Base-by-base conservation (phyloP, 2,329 filamentous ascomycete species). In the Raffaelea deltoideospora region DNA sequence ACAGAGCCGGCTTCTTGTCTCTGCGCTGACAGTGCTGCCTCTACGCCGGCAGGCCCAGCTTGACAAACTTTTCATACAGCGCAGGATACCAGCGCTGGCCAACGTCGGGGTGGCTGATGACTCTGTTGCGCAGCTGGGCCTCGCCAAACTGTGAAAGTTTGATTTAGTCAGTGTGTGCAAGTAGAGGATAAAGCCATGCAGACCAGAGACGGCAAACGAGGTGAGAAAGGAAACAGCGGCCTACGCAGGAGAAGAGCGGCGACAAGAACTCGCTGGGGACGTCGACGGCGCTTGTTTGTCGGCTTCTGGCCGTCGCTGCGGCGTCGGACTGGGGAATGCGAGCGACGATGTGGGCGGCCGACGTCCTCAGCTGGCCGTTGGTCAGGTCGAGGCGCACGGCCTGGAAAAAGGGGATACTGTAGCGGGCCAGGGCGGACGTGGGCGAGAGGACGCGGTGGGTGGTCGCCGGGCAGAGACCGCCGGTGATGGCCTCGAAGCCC, bases 401-500 rank as follows among this genome's bases (percentile, higher is more conserved):
- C 45, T 69, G 65, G 41, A 66, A 61, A 41, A 64, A 63, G 0
- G 64, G 56, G n/a, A 65, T 52, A 39, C 60, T 64, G 46, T 54
- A 64, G 31, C 41, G 41, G 18, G 36, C 37, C 5, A n/a, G n/a
- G n/a, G 35, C 31, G 15, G 33, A 33, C 5, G 33, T 37, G 3
- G 41, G 41, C 5, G 41, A 34, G 15, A 63, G 42, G 31, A 65
- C 60, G 33, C 62, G 52, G 37, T 66, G 56, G 1, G 64, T 64
- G 0, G 69, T 72, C 3, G 69, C 67, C 39, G 60, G 64, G 41
- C 69, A 68, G 3, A 61, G 58, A 0, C 69, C 67, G 37, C 63
- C 57, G 0, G 69, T 74, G 3, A 69, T 63, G 3, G 68, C 66
- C 47, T 74, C 69, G 37, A 74, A 70, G 0, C 66, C 66, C 45